Percentiles rank a stretch among this genome's conserved stretches.
These are phyloP conservation scores for Gyrodon lividus DNA, from an alignment of 768 basidiomycete species.

Conservation along the genomic window DNA sequence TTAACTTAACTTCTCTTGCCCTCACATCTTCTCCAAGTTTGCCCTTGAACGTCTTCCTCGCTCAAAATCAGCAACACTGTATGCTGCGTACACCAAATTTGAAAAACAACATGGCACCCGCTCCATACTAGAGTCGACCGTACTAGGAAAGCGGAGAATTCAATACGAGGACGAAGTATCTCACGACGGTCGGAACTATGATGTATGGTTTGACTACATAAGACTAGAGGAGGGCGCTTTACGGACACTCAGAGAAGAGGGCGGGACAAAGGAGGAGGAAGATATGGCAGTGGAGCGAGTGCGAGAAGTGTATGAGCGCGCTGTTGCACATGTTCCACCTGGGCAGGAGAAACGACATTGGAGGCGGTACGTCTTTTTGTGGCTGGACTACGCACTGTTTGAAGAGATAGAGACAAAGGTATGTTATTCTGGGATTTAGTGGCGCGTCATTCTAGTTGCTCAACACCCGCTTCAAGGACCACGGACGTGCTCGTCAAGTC, in stretches of 20 bases:
- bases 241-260: slow-evolving; percentile 72
- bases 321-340: slow-evolving; percentile 93
- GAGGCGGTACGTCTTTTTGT: slow-evolving; percentile 87
- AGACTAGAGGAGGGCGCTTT: slow-evolving; percentile 89
- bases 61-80: slow-evolving; percentile 85
- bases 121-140: slow-evolving; percentile 85
- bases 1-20: neutral
- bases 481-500: slow-evolving; percentile 80
- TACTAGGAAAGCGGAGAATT: slow-evolving; percentile 95
- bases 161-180: slow-evolving; percentile 96
- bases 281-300: slow-evolving; percentile 64
- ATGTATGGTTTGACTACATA: slow-evolving; percentile 97
- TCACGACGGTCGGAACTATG: slow-evolving; percentile 92
- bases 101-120: slow-evolving; percentile 97
- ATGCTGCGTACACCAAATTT: slow-evolving; percentile 93
- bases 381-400: slow-evolving; percentile 94
- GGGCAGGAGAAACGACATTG: slow-evolving; percentile 91
- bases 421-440: neutral
- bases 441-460: neutral
- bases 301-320: slow-evolving; percentile 92
- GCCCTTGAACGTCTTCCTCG: slow-evolving; percentile 91
- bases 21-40: slow-evolving; percentile 53
- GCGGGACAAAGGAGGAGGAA: slow-evolving; percentile 67
- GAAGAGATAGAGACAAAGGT: slow-evolving; percentile 97
- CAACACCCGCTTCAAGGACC: slow-evolving; percentile 54